These are phyloP conservation scores for Aurinia saxatilis DNA, from an alignment of 345 rosid genomes.

Conservation along the genomic window DNA sequence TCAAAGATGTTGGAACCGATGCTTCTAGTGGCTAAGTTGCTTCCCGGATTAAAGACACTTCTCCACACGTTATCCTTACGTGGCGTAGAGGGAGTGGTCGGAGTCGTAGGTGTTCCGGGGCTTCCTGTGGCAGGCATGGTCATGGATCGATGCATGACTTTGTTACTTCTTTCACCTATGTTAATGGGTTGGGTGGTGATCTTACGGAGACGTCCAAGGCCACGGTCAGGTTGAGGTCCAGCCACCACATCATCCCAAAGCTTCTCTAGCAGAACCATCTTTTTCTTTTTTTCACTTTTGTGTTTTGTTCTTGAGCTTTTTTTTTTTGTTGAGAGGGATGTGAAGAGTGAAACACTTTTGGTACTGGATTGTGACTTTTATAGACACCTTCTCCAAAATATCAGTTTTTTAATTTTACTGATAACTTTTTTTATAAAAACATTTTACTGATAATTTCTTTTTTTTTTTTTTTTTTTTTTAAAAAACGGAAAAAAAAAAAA, in stretches of 20 bases:
- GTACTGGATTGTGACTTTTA: slow-evolving; percentile 5
- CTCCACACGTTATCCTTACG: slow-evolving; percentile 90
- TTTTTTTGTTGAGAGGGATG: slow-evolving; percentile 5
- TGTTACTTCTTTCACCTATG: slow-evolving; percentile 43
- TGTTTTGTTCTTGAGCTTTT: neutral
- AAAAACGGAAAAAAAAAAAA: no score
- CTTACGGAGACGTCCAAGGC: slow-evolving; percentile 76
- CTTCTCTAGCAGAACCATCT: slow-evolving; percentile 55
- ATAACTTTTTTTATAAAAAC: no score
- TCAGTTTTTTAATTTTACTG: neutral
- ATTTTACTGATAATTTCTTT: neutral
- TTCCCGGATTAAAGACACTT: slow-evolving; percentile 93
- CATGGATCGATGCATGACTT: slow-evolving; percentile 43
- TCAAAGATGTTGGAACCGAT: slow-evolving; percentile 72
- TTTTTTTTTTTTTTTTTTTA: no score
- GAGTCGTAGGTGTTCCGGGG: slow-evolving; percentile 60
- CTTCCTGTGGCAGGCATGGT: slow-evolving; percentile 46
- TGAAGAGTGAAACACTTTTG: slow-evolving; percentile 9
- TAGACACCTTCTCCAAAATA: slow-evolving; percentile 17
- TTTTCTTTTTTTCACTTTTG: neutral
- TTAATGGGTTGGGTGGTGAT: slow-evolving; percentile 44
- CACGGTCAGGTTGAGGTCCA: slow-evolving; percentile 90
- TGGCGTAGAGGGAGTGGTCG: slow-evolving; percentile 63
- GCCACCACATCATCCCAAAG: slow-evolving; percentile 92
- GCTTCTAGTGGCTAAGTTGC: slow-evolving; percentile 72